Conservation (phyloP, 139 green algal species). For the Pleodorina starrii region DNA sequence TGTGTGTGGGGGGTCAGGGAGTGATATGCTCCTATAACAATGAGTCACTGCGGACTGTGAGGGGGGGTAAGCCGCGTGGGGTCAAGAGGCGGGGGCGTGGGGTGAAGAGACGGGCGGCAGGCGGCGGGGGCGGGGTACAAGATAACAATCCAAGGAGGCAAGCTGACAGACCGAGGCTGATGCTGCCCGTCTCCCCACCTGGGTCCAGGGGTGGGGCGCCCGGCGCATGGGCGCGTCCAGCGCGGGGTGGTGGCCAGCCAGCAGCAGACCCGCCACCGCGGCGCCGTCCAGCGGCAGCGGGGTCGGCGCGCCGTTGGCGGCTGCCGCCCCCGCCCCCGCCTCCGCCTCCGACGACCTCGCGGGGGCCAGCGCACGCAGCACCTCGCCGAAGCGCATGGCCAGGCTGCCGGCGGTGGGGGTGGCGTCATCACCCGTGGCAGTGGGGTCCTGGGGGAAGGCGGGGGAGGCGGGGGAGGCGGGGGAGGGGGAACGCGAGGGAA, state of each 20-base stretch:
- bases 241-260: constrained; percentile 80
- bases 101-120: no score
- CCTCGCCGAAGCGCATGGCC: constrained; percentile 39
- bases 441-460: constrained; percentile 36
- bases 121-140: no score
- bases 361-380: constrained; percentile 18
- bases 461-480: no score
- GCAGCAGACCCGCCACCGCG: constrained; percentile 65
- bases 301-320: not conserved
- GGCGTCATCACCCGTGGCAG: constrained; percentile 49
- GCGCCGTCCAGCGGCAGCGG: constrained; percentile 32
- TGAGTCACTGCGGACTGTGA: no score
- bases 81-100: no score
- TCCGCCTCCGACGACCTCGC: not conserved
- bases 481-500: not conserved
- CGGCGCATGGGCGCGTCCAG: constrained; percentile 26
- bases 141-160: no score
- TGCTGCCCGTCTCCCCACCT: no score
- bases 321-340: no score
- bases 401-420: constrained; percentile 17
- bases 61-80: no score
- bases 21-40: no score
- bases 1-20: no score
- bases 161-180: no score
- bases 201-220: constrained; percentile 4